These are phyloP conservation scores for Auxenochlorella protothecoides DNA, from an alignment of 139 green algal species.

Conservation along the genomic window DNA sequence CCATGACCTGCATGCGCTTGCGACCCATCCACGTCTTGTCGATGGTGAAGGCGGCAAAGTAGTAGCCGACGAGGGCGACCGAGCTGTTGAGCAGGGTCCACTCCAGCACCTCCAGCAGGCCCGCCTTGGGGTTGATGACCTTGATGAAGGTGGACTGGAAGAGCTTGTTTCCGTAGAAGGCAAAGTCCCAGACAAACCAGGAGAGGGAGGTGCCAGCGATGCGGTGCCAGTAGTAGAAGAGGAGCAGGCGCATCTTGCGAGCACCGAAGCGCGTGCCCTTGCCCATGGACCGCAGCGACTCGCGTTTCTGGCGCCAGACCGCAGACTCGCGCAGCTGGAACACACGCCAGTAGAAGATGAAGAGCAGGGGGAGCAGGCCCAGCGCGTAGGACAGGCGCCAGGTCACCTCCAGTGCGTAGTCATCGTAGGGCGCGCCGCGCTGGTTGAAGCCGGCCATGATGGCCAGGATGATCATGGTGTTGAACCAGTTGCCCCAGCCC, in stretches of 20 bases:
- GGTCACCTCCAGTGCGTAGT: conserved; percentile 1
- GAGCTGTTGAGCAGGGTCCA: conserved; percentile 64
- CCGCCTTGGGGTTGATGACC: conserved; percentile 24
- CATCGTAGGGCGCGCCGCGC: background rate
- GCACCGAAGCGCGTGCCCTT: background rate
- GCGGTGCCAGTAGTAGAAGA: conserved; percentile 27
- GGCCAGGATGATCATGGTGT: conserved; percentile 13
- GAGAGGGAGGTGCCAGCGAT: conserved; percentile 12
- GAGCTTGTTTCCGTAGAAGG: conserved; percentile 74
- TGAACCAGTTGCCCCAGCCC: conserved; percentile 19
- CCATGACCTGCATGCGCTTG: conserved; percentile 42
- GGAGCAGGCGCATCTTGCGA: conserved; percentile 10
- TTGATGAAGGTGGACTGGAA: conserved; percentile 54
- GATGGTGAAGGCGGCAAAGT: conserved; percentile 45
- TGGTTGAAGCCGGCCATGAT: conserved; percentile 9
- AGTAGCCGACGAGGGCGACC: conserved; percentile 60
- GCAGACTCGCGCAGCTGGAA: conserved; percentile 12
- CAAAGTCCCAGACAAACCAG: conserved; percentile 48
- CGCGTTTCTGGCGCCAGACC: conserved; percentile 8
- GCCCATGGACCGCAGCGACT: conserved; percentile 1
- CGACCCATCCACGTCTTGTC: conserved; percentile 52
- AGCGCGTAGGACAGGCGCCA: conserved; percentile 34
- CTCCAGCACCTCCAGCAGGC: conserved; percentile 39
- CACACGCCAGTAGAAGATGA: conserved; percentile 30
- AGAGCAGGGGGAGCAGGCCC: conserved; percentile 18